Base-by-base conservation (phyloP, 2,329 filamentous ascomycete species). In the Penicillium olsonii region DNA sequence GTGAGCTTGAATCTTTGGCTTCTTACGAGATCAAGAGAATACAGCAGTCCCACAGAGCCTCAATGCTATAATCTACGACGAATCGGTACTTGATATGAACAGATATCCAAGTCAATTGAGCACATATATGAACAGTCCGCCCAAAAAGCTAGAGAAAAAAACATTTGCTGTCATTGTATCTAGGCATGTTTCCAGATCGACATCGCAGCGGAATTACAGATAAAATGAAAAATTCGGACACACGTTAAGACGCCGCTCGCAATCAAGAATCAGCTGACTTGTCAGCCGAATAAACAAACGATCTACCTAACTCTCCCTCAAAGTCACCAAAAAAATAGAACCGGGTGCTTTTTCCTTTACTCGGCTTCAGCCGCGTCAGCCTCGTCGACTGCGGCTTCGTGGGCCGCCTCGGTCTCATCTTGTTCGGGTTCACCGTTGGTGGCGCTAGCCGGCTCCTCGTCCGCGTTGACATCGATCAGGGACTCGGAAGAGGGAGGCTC, bases 401-500 rank as follows among this genome's bases (percentile, higher is more conserved):
- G 58, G 35, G 54, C 60, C 22, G 54, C 54, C 24, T 58, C 62
- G 41, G 48, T 54, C 44, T 64, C 62, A 2, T 35, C 33, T 10
- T 35, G 15, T 51, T 70, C 65, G 5, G 65, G 52, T 26, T 56
- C 62, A 31, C 64, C 68, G 40, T 70, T 74, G 7, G 64, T 65
- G 37, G 64, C 65, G 27, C 56, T 65, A 37, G 61, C 60, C 31
- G 55, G 54, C 45, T 68, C 61, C 37, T 62, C 55, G 11, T 57
- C 63, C 22, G 64, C 68, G 45, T 70, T 61, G 40, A 75, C 59
- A 55, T 76, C 71, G 51, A 76, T 73, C 54, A 77, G 57, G 48
- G 69, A 68, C 43, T 65, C 68, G 37, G 70, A 68, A 17, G 66
- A 63, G 52, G 69, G 59, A 48, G 66, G 62, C 64, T 75, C 55